Conservation (phyloP, 768 basidiomycete genomes). For the Tulasnella sp. region DNA sequence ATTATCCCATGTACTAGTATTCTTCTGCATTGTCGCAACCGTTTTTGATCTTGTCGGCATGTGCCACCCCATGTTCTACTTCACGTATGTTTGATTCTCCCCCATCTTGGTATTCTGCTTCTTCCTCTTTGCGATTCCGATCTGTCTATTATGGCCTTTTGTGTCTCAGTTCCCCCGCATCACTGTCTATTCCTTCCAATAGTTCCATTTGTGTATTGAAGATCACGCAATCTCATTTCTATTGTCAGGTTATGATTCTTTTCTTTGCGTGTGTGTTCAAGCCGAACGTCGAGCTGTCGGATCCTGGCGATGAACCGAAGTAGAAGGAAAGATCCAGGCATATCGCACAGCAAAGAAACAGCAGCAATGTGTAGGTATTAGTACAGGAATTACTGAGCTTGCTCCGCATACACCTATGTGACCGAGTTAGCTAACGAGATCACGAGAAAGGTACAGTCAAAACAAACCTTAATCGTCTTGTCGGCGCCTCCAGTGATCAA, state of each 20-base stretch:
- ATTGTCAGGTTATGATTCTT: neutral
- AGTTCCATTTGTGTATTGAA: constrained; percentile 2
- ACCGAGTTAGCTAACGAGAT: too few species aligned
- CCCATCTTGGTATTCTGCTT: neutral
- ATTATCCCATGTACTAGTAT: neutral
- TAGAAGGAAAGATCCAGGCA: neutral
- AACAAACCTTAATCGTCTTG: constrained; percentile 90
- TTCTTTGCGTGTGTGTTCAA: neutral
- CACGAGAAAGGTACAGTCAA: neutral
- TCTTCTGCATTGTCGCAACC: neutral
- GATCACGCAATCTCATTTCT: constrained; percentile 7
- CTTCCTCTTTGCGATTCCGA: neutral
- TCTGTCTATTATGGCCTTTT: neutral
- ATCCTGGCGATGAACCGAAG: neutral
- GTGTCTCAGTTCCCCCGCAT: neutral
- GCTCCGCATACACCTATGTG: constrained; percentile 20
- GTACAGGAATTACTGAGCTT: constrained; percentile 14
- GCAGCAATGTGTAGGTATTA: neutral
- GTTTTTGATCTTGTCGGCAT: neutral
- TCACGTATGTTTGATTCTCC: neutral
- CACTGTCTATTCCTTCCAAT: neutral
- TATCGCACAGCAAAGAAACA: neutral
- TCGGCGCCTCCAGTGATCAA: constrained; percentile 95
- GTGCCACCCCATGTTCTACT: neutral
- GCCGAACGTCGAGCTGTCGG: neutral